phyloP scores from a whole-genome alignment of 2,329 filamentous ascomycete species.

The Aspergillus sp. region DNA sequence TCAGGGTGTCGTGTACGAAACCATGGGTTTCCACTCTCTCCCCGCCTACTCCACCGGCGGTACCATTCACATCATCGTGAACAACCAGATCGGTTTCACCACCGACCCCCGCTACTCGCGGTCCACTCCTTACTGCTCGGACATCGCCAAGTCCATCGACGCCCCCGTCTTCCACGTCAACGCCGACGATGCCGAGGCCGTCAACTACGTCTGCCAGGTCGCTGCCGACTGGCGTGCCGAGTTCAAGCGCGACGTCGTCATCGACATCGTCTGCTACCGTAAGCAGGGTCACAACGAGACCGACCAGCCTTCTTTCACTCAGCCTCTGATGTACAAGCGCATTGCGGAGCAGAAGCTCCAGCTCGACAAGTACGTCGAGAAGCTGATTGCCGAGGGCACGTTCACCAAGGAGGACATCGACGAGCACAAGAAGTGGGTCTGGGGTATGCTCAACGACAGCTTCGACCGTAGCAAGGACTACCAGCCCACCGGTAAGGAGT shows the following conservation, averaged over 20 bases:
- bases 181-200: constrained; percentile 94
- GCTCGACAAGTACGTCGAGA: constrained; percentile 86
- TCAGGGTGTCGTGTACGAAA: constrained; percentile 97
- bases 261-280: constrained; percentile 98
- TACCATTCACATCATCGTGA: constrained; percentile 94
- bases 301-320: constrained; percentile 98
- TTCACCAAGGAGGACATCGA: constrained; percentile 98
- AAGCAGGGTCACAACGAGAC: constrained; percentile 99
- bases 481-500: constrained; percentile 93
- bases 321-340: constrained; percentile 99
- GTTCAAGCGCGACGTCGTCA: constrained; percentile 97
- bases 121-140: constrained; percentile 97
- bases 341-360: constrained; percentile 82
- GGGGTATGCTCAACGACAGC: constrained; percentile 97
- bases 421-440: constrained; percentile 99
- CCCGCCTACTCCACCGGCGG: constrained; percentile 96
- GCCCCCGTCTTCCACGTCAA: constrained; percentile 99
- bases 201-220: constrained; percentile 97
- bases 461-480: constrained; percentile 98
- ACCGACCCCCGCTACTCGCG: constrained; percentile 96
- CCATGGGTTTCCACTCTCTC: constrained; percentile 93
- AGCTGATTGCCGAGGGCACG: constrained; percentile 85
- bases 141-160: constrained; percentile 98
- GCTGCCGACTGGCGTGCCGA: constrained; percentile 97
- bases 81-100: constrained; percentile 99